Evolutionary conservation across 2,329 filamentous ascomycete species (phyloP).

Genomic region (Botrytis tulipae): DNA sequence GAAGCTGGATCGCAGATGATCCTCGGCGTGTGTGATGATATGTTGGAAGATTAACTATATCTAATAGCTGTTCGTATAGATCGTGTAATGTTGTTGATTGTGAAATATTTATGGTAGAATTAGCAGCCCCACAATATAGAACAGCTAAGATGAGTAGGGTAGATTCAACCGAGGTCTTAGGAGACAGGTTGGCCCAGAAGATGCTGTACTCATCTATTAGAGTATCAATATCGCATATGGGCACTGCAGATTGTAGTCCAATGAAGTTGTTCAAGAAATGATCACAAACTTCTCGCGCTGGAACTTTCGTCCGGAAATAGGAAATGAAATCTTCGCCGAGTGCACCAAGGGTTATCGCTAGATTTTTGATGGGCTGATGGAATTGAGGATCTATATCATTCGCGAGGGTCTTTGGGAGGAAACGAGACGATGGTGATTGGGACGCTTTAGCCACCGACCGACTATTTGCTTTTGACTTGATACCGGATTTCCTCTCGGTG

Average conservation of each 20-base stretch:
- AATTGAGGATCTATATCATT: neutral
- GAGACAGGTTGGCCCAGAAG: neutral
- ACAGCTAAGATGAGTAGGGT: neutral
- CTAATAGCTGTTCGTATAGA: neutral
- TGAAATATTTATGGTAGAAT: slow-evolving; percentile 4
- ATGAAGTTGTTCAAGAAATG: slow-evolving; percentile 9
- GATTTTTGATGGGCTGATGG: neutral
- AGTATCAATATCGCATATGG: neutral
- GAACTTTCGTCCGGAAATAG: neutral
- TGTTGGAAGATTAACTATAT: neutral
- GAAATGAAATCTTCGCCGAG: neutral
- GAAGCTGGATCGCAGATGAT: neutral
- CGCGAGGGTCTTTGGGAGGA: neutral
- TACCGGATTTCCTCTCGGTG: neutral
- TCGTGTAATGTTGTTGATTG: neutral
- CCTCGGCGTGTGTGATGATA: neutral
- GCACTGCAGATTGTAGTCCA: neutral
- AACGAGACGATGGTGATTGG: neutral
- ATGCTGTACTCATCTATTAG: neutral
- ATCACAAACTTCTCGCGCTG: neutral
- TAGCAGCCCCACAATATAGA: neutral
- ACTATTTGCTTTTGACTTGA: neutral
- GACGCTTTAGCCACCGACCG: neutral
- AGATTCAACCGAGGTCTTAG: neutral
- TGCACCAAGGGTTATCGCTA: neutral